Percentiles rank a stretch among this genome's conserved stretches.
phyloP scores from a whole-genome alignment of 1,284 basidiomycete genomes.

The Ceratobasidium sp. region DNA sequence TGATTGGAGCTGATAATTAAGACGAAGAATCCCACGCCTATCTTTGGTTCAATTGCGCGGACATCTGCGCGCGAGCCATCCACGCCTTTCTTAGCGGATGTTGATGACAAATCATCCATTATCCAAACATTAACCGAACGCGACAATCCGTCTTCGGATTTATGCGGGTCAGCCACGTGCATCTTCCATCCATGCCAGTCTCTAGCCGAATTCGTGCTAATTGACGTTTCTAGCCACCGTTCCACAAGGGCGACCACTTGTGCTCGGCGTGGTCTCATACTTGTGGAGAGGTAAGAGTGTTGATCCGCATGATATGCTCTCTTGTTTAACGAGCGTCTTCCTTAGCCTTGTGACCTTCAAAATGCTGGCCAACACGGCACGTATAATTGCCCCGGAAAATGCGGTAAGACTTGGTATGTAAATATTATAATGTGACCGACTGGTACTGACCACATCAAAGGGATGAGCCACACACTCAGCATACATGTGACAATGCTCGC shows the following conservation, averaged over 20 bases:
- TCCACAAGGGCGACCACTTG: slow-evolving; percentile 64
- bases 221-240: slow-evolving; percentile 57
- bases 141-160: not conserved
- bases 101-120: not conserved
- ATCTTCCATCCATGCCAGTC: not conserved
- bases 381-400: slow-evolving; percentile 64
- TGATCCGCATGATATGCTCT: not conserved
- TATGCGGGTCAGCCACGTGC: not conserved
- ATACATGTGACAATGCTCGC: slow-evolving; percentile 64
- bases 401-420: slow-evolving; percentile 63
- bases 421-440: not conserved
- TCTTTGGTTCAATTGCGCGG: not conserved
- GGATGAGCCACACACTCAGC: slow-evolving; percentile 63
- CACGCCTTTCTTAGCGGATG: not conserved
- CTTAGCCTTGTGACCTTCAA: slow-evolving; percentile 65
- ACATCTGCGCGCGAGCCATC: slow-evolving; percentile 2
- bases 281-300: slow-evolving; percentile 57
- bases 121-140: not conserved
- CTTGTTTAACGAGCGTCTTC: not conserved
- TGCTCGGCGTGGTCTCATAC: slow-evolving; percentile 65
- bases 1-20: not conserved
- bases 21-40: not conserved
- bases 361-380: slow-evolving; percentile 52
- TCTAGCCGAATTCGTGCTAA: not conserved
- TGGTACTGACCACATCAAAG: slow-evolving; percentile 55